phyloP scores from a whole-genome alignment of 2,329 filamentous ascomycete species.

The Sarocladiaceae sp. region DNA sequence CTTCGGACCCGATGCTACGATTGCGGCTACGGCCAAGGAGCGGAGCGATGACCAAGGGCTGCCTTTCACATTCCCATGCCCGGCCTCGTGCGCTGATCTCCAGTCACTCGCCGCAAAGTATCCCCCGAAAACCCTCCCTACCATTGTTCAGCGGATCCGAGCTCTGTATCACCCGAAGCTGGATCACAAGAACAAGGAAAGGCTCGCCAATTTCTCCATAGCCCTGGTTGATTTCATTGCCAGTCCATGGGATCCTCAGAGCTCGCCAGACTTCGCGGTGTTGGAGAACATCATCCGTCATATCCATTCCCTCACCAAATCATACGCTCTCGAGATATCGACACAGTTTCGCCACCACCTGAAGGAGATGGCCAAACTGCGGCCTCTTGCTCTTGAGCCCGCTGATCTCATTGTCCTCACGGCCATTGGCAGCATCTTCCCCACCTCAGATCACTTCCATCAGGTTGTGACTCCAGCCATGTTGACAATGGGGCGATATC shows the following conservation, averaged over 20 bases:
- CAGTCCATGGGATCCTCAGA: constrained; percentile 28
- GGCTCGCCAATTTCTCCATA: constrained; percentile 61
- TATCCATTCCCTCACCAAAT: constrained; percentile 85
- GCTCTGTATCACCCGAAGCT: constrained; percentile 89
- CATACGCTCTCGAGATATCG: constrained; percentile 71
- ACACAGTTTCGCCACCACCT: constrained; percentile 73
- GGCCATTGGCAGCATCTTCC: constrained; percentile 77
- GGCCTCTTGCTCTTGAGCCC: constrained; percentile 46
- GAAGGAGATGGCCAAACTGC: constrained; percentile 40
- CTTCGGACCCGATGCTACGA: constrained; percentile 40
- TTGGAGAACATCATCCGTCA: constrained; percentile 81
- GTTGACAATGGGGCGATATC: constrained; percentile 74
- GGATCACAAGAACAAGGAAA: constrained; percentile 75
- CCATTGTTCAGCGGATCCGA: constrained; percentile 81
- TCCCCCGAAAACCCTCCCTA: constrained; percentile 60
- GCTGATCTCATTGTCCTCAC: constrained; percentile 81
- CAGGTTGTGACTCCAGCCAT: constrained; percentile 87
- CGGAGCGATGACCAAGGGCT: constrained; percentile 50
- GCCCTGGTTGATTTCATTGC: constrained; percentile 59
- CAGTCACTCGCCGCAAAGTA: constrained; percentile 59
- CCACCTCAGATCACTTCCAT: constrained; percentile 96
- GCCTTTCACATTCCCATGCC: constrained; percentile 82
- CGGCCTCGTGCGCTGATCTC: constrained; percentile 69
- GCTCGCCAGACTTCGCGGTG: constrained; percentile 54
- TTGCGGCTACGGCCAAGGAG: constrained; percentile 25